Conservation (phyloP, 192 early-diverging fungal species). For the Rhizoclosmatium globosum region DNA sequence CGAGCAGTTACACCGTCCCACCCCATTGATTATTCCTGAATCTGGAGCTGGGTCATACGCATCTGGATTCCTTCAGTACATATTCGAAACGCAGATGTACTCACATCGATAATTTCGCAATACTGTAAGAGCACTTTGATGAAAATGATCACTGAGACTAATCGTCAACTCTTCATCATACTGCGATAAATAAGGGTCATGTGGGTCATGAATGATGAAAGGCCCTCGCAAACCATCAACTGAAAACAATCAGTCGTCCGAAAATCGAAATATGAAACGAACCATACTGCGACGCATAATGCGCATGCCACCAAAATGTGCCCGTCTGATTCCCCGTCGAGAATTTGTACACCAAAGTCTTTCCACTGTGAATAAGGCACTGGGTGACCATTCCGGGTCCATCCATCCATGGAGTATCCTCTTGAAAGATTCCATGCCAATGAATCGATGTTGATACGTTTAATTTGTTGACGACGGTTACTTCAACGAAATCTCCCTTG, state of each 20-base stretch:
- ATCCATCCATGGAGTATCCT: conserved; percentile 74
- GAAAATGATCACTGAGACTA: conserved; percentile 65
- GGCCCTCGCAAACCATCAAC: conserved; percentile 38
- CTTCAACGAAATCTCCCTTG: conserved; percentile 30
- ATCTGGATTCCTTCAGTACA: conserved; percentile 27
- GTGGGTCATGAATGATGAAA: conserved; percentile 66
- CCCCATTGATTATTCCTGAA: conserved; percentile 66
- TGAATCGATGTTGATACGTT: conserved; percentile 46
- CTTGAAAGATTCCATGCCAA: conserved; percentile 80
- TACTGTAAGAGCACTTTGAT: conserved; percentile 50
- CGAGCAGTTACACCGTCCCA: conserved; percentile 1
- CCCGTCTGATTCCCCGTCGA: not conserved
- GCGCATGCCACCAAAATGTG: conserved; percentile 18
- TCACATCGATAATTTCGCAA: conserved; percentile 62
- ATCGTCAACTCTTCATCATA: conserved; percentile 61
- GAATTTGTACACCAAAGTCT: conserved; percentile 21
- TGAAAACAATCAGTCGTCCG: not conserved
- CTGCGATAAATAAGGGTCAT: conserved; percentile 60
- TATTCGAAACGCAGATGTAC: not conserved
- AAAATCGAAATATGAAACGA: conserved; percentile 60
- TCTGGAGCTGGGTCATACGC: conserved; percentile 71
- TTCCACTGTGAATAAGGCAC: conserved; percentile 69
- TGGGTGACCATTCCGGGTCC: conserved; percentile 54
- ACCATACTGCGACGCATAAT: conserved; percentile 8
- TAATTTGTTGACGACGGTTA: conserved; percentile 40